Percentiles rank a stretch among this genome's conserved stretches.
phyloP scores from a whole-genome alignment of 345 rosid genomes.

The Carallia brachiata region DNA sequence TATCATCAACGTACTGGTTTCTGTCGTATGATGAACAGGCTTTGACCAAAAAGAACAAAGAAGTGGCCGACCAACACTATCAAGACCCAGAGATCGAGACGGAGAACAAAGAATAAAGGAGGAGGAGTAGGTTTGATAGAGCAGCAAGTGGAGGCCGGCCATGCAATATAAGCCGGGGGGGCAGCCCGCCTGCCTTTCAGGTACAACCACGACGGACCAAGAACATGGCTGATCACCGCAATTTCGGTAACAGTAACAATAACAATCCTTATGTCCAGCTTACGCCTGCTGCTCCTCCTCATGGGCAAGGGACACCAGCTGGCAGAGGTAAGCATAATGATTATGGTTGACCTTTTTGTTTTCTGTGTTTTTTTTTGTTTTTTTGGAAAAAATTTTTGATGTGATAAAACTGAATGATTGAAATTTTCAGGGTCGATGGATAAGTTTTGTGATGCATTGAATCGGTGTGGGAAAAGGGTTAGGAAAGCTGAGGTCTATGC shows the following conservation, averaged over 20 bases:
- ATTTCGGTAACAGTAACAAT: slow-evolving; percentile 19
- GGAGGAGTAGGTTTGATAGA: too few species aligned
- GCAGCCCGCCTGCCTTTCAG: too few species aligned
- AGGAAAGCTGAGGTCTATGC: slow-evolving; percentile 58
- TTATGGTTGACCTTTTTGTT: neutral
- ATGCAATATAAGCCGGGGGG: neutral
- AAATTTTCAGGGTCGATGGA: slow-evolving; percentile 51
- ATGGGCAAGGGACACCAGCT: slow-evolving; percentile 22
- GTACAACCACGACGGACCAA: too few species aligned
- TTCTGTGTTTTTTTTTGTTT: neutral
- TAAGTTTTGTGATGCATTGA: slow-evolving; percentile 45
- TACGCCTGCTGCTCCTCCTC: slow-evolving; percentile 20
- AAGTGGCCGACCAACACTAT: neutral
- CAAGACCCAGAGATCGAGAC: neutral
- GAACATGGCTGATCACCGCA: slow-evolving; percentile 13
- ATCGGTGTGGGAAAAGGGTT: slow-evolving; percentile 55
- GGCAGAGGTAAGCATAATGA: slow-evolving; percentile 33
- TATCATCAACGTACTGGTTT: neutral
- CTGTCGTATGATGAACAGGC: neutral
- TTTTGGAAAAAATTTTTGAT: neutral
- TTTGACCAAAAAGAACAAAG: neutral
- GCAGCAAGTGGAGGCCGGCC: neutral
- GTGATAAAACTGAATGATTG: neutral
- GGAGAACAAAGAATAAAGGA: neutral
- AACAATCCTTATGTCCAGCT: slow-evolving; percentile 44